phyloP scores from a whole-genome alignment of 306 rosid species.

The Trifolium pratense region DNA sequence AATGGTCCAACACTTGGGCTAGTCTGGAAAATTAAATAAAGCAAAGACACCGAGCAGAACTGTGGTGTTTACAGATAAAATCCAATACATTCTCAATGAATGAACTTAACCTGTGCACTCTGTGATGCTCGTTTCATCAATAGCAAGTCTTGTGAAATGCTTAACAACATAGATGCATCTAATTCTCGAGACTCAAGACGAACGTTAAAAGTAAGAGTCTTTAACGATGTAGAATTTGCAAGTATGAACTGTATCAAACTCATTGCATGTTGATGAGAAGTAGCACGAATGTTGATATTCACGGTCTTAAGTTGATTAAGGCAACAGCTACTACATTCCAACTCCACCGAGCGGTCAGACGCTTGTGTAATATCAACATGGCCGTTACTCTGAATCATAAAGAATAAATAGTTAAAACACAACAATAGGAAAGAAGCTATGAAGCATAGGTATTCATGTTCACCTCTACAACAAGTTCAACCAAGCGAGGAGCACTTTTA shows the following conservation, averaged over 20 bases:
- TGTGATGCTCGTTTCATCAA: slow-evolving; percentile 18
- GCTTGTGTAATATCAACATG: background rate
- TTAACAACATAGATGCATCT: background rate
- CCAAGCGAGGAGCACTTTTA: slow-evolving; percentile 32
- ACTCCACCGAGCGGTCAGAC: background rate
- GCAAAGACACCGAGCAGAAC: background rate
- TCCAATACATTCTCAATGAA: background rate
- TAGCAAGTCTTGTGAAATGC: slow-evolving; percentile 17
- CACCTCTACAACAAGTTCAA: slow-evolving; percentile 27
- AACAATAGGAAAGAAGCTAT: too few relatives aligned
- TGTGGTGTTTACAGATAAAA: background rate
- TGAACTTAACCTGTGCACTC: background rate
- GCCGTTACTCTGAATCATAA: background rate
- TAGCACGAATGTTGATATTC: background rate
- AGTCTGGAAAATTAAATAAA: background rate
- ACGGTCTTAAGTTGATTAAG: slow-evolving; percentile 8
- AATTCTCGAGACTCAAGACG: background rate
- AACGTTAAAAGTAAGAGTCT: slow-evolving; percentile 19
- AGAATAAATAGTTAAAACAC: too few relatives aligned
- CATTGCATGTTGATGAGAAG: background rate
- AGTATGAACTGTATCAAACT: slow-evolving; percentile 10
- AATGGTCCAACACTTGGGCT: background rate
- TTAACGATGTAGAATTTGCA: slow-evolving; percentile 9
- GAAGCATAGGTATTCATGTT: too few relatives aligned
- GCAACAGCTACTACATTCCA: background rate